Base-by-base conservation (phyloP, 2,329 filamentous ascomycete genomes). In the Pyricularia grisea region DNA sequence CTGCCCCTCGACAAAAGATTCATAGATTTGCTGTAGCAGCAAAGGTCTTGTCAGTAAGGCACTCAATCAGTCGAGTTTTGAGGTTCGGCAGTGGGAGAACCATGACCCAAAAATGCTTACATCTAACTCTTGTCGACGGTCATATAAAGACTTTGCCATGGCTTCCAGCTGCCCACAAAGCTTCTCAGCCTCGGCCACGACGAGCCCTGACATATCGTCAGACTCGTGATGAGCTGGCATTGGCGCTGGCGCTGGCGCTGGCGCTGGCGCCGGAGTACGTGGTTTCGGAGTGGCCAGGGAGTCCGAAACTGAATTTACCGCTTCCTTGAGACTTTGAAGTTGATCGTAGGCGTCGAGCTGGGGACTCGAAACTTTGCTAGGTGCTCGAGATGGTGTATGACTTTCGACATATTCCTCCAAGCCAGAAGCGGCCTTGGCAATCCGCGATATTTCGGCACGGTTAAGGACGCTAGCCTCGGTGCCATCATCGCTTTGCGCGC, bases 81-180 rank as follows among this genome's bases (percentile, higher is more conserved):
- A 67, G 27, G 28, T 20, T 17, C 33, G n/a, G 61, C 33, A 65
- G 36, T 64, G 69, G 74, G 20, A 67, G 58, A 17, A 12, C 11
- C 42, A 65, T n/a, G 20, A 5, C 27, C 28, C 20, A 0, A 1
- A 63, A 68, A 80, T 78, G 77, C 73, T 72, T 71, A 83, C 87
- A 76, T 88, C 83, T 63, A 85, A 84, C 76, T 90, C 87, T 75
- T 89, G 85, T 71, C 85, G 84, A 58, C 87, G 81, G 58, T 81
- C 81, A 68, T 82, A 80, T 25, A 90, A 79, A 69, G 83, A 85
- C 31, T 77, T 76, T 42, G 87, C 79, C 12, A 87, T 80, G 5
- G 77, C 77, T 5, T 82, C 79, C 50, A 90, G 76, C 70, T 85
- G 82, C 23, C 79, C 77, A 58, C 83, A 84, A 3, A 90, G 76